Evolutionary conservation across 805 yeast genomes (phyloP), one percentile per base, ranked within the genome.

Genomic region (Sugiyamaella floridensis): DNA sequence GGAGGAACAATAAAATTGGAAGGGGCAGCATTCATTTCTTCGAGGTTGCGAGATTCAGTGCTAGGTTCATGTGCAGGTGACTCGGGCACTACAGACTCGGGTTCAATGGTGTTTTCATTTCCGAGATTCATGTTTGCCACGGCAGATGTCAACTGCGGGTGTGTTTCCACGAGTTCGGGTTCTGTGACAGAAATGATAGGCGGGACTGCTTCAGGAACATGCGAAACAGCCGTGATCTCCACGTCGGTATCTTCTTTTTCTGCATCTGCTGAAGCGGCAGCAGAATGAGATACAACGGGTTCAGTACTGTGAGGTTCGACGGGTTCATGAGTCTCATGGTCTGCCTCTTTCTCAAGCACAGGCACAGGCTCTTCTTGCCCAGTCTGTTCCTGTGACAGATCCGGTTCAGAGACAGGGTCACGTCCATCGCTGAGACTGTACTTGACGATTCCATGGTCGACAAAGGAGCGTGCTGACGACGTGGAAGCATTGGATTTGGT

Each of bases 361-460:
- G 26, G 26, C 6, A 22, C 26, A 4, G 26, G 26, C 26, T 22
- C 26, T 22, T 3, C 26, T 22, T 22, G 3, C 26, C 6, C 26
- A 22, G 32, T 34, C 50, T 7, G 44, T 45, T 14, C 40, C 48
- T 26, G 50, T 28, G 9, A 28, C 53, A 22, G 26, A 6, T 22
- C 26, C 6, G 26, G 26, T 6, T 22, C 26, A 22, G 26, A 22
- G 14, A 40, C 47, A 8, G 45, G 49, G 18, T 53, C 56, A 12
- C n/a, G 47, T 11, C 37, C 37, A 8, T 32, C 37, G 4, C n/a
- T 32, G 37, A 56, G 43, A 26, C 50, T 19, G 52, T 54, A 56
- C 51, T 56, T 56, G 29, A 52, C 53, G 12, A 56, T 57, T 9
- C 59, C 59, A 10, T 47, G 49, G 15, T 56, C 59, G n/a, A 56